These are phyloP conservation scores for Trichothecium roseum DNA, from an alignment of 2,329 filamentous ascomycete species.

Conservation along the genomic window DNA sequence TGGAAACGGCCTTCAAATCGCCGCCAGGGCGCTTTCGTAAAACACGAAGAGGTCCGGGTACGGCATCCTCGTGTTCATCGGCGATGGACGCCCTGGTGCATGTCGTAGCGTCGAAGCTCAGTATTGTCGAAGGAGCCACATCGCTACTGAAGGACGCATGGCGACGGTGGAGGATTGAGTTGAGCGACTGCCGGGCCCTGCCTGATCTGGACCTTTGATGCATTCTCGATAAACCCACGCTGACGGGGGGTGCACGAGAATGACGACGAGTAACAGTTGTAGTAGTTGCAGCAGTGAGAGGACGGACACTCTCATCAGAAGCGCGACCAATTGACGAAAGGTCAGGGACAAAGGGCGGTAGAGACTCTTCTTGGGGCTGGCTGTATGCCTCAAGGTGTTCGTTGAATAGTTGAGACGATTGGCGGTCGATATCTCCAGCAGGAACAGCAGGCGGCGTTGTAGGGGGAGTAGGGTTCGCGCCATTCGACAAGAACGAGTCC, in stretches of 20 bases:
- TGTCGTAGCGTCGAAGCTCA: constrained; percentile 52
- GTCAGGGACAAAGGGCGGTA: constrained; percentile 39
- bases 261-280: constrained; percentile 15
- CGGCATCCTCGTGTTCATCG: constrained; percentile 29
- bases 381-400: constrained; percentile 26
- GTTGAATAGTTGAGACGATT: constrained; percentile 45
- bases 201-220: constrained; percentile 38
- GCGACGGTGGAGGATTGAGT: constrained; percentile 41
- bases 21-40: constrained; percentile 66
- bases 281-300: too few relatives aligned
- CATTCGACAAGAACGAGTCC: constrained; percentile 37
- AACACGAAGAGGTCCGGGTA: constrained; percentile 46
- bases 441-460: constrained; percentile 44
- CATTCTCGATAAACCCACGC: constrained; percentile 17
- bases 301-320: constrained; percentile 19
- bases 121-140: constrained; percentile 37
- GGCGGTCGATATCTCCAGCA: constrained; percentile 30
- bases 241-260: constrained; percentile 17
- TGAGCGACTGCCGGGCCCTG: constrained; percentile 36
- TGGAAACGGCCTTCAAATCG: constrained; percentile 58
- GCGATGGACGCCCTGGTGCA: constrained; percentile 41
- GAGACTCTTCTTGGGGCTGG: constrained; percentile 25
- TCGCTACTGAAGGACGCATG: constrained; percentile 52
- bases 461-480: constrained; percentile 48
- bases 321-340: constrained; percentile 25